phyloP scores from a whole-genome alignment of 2,329 filamentous ascomycete species.

The Alternaria consortialis region DNA sequence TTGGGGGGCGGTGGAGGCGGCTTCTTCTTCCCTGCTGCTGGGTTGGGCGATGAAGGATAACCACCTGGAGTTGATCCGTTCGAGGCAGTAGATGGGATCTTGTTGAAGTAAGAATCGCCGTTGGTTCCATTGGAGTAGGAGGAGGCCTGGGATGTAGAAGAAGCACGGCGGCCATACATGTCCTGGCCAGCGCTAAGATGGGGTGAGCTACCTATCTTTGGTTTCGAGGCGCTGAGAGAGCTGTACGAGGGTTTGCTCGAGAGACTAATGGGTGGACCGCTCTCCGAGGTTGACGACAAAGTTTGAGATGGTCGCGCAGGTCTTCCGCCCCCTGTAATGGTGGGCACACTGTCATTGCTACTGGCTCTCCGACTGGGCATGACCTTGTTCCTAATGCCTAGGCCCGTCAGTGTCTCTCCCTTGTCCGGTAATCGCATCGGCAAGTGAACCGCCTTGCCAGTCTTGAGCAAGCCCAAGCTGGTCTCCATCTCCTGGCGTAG shows the following conservation, averaged over 20 bases:
- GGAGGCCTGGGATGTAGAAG: slow-evolving; percentile 44
- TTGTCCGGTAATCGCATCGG: slow-evolving; percentile 61
- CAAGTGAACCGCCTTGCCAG: slow-evolving; percentile 71
- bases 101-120: slow-evolving; percentile 48
- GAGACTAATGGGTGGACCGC: slow-evolving; percentile 43
- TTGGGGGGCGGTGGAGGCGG: slow-evolving; percentile 75
- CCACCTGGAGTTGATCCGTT: slow-evolving; percentile 30
- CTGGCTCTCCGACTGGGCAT: slow-evolving; percentile 37
- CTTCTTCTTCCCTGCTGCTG: slow-evolving; percentile 70
- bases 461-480: slow-evolving; percentile 67
- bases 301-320: slow-evolving; percentile 39
- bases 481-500: slow-evolving; percentile 73
- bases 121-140: slow-evolving; percentile 41
- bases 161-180: slow-evolving; percentile 41
- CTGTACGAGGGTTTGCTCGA: slow-evolving; percentile 47
- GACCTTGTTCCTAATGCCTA: slow-evolving; percentile 58
- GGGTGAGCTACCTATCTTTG: slow-evolving; percentile 46
- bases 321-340: slow-evolving; percentile 31
- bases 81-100: slow-evolving; percentile 56
- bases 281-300: slow-evolving; percentile 37
- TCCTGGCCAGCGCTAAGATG: slow-evolving; percentile 44
- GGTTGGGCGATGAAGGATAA: slow-evolving; percentile 52
- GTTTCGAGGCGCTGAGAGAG: slow-evolving; percentile 46
- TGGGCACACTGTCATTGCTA: slow-evolving; percentile 50
- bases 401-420: slow-evolving; percentile 56